These are phyloP conservation scores for Diplodia intermedia DNA, from an alignment of 2,329 filamentous ascomycete species.

Conservation along the genomic window DNA sequence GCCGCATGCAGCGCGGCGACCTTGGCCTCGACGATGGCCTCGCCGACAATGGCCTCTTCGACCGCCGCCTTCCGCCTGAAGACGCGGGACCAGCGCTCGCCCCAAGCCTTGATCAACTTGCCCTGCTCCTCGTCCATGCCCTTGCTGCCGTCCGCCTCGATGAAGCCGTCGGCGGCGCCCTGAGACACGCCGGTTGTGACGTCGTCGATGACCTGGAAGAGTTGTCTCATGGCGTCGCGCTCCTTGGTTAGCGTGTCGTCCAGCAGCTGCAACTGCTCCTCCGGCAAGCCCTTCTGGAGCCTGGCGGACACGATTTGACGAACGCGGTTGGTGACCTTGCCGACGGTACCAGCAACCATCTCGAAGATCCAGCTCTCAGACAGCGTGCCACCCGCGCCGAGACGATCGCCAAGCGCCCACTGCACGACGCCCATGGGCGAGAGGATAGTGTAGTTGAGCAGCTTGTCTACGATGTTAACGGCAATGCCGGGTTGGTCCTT, in stretches of 20 bases:
- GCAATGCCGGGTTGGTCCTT: slow-evolving; percentile 88
- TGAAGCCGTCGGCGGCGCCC: slow-evolving; percentile 75
- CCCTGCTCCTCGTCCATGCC: slow-evolving; percentile 53
- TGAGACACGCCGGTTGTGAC: slow-evolving; percentile 73
- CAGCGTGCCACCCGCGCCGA: slow-evolving; percentile 71
- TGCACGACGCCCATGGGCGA: slow-evolving; percentile 84
- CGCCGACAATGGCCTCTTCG: slow-evolving; percentile 75
- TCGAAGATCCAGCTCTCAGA: slow-evolving; percentile 83
- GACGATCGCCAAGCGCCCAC: slow-evolving; percentile 79
- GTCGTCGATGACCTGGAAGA: slow-evolving; percentile 84
- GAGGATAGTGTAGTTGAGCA: slow-evolving; percentile 96
- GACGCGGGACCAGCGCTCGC: slow-evolving; percentile 82
- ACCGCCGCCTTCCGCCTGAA: slow-evolving; percentile 83
- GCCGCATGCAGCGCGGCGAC: slow-evolving; percentile 40
- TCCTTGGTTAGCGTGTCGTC: slow-evolving; percentile 74
- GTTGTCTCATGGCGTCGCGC: slow-evolving; percentile 73
- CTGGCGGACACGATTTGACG: slow-evolving; percentile 76
- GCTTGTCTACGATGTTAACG: slow-evolving; percentile 91
- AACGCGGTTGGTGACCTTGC: slow-evolving; percentile 87
- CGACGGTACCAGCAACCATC: slow-evolving; percentile 84
- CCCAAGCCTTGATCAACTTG: slow-evolving; percentile 78
- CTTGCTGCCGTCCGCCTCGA: slow-evolving; percentile 69
- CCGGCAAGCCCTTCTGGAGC: slow-evolving; percentile 62
- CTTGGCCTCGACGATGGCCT: slow-evolving; percentile 59
- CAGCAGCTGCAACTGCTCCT: slow-evolving; percentile 65